These are phyloP conservation scores for Leishmania turanica DNA, from an alignment of 208 protist species.

Conservation along the genomic window DNA sequence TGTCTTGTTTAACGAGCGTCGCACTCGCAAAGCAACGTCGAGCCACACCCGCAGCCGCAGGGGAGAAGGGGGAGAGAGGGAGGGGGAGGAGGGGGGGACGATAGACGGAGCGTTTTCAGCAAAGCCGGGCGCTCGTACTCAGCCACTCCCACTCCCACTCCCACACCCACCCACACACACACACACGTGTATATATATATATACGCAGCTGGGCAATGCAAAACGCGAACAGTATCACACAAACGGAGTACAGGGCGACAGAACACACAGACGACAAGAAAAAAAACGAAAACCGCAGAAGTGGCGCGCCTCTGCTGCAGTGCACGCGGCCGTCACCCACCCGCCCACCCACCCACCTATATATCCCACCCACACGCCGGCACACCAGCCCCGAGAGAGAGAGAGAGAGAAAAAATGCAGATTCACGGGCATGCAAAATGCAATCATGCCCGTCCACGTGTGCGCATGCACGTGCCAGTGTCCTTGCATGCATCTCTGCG, in stretches of 20 bases:
- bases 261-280: background rate
- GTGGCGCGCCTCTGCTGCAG: background rate
- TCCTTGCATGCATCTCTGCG: background rate
- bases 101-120: background rate
- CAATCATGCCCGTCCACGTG: too few species aligned
- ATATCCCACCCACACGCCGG: too few species aligned
- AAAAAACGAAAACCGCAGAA: background rate
- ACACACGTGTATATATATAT: too few species aligned
- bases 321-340: background rate
- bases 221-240: background rate
- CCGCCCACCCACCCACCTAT: too few species aligned
- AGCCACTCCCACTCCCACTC: background rate
- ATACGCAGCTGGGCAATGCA: too few species aligned
- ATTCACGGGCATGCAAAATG: background rate
- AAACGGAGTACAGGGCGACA: background rate
- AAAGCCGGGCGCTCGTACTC: background rate
- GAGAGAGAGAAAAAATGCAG: background rate
- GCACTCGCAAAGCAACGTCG: background rate
- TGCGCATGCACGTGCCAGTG: background rate
- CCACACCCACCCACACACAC: too few species aligned
- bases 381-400: too few species aligned
- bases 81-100: background rate
- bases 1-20: background rate
- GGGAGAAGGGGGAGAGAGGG: background rate
- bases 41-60: background rate